These are phyloP conservation scores for Penicillium cosmopolitanum DNA, from an alignment of 495 filamentous ascomycete genomes.

Conservation along the genomic window DNA sequence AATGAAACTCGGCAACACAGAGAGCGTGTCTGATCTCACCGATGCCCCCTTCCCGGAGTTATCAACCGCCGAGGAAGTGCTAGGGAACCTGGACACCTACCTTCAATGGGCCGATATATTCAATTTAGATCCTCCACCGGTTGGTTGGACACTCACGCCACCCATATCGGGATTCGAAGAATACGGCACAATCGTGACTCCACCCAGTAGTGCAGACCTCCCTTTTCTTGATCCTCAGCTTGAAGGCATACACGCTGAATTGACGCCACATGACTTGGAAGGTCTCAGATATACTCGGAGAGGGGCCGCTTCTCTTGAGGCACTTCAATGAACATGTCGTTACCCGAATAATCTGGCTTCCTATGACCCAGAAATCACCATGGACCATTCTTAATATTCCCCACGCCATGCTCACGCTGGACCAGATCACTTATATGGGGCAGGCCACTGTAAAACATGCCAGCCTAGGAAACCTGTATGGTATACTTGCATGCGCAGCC, in stretches of 20 bases:
- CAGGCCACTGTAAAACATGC: conserved; percentile 35
- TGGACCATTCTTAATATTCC: conserved; percentile 39
- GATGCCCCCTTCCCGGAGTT: not conserved
- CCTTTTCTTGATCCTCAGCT: conserved; percentile 13
- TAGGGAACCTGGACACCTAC: conserved; percentile 32
- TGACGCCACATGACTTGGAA: not conserved
- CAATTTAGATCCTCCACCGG: conserved; percentile 29
- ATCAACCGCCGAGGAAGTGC: not conserved
- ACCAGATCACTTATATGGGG: conserved; percentile 34
- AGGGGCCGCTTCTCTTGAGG: conserved; percentile 32
- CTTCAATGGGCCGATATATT: conserved; percentile 40
- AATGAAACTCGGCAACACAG: not conserved
- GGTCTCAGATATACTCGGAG: conserved; percentile 22
- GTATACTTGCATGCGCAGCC: conserved; percentile 35
- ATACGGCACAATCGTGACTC: conserved; percentile 13
- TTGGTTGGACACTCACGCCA: conserved; percentile 2
- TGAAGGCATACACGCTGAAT: not conserved
- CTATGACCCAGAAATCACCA: conserved; percentile 34
- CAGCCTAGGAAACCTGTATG: conserved; percentile 35
- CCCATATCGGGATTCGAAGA: not conserved
- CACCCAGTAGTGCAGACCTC: conserved; percentile 21
- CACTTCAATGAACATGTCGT: conserved; percentile 40
- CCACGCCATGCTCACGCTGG: conserved; percentile 32
- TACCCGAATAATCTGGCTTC: conserved; percentile 35
- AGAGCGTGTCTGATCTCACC: not conserved